Base-by-base conservation (phyloP, 2,329 filamentous ascomycete species). In the Pleurostoma richardsiae region DNA sequence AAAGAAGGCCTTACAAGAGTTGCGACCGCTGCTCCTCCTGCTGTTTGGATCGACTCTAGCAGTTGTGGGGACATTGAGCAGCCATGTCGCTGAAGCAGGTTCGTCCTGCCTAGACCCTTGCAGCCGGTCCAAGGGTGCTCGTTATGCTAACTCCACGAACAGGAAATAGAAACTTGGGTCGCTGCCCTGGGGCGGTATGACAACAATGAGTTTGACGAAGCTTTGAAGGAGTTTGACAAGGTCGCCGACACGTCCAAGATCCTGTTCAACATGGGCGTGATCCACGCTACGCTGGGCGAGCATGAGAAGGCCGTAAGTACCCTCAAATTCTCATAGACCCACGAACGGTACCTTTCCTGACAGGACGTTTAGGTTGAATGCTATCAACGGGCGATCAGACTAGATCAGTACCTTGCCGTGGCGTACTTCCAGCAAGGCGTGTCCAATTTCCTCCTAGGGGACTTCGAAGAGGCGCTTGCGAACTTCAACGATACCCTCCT, bases 151-250 rank as follows among this genome's bases (percentile, higher is more conserved):
- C 42, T 39, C 36, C 39, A 31, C 30, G 29, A 43, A 50, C 53
- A 95, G 91, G 94, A 99, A 86, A 99, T 99, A 69, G 92, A 97
- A 73, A 95, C 90, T 43, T 99, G 94, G 94, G 94, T 97, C 56
- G 77, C 85, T 65, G 94, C 94, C 68, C 82, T 99, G 46, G 83
- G 76, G 58, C 85, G 86, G 64, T 99, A 99, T 73, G 94, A 99
- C 71, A 94, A 92, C 71, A 95, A 96, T 71, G 90, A 99, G 62
- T 97, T 95, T 69, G 92, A 97, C 61, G 87, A 92, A 55, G 84
- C 94, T 29, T 72, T 97, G 52, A 80, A 77, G 57, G 82, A 88
- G 51, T 97, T 99, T 63, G 87, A 89, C 52, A 81, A 77, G 56
- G 96, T 99, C 60, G 79, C 87, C 51, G 94, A 97, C 65, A 99